Conservation (phyloP, 2,329 filamentous ascomycete species). For the Fusarium sp. region DNA sequence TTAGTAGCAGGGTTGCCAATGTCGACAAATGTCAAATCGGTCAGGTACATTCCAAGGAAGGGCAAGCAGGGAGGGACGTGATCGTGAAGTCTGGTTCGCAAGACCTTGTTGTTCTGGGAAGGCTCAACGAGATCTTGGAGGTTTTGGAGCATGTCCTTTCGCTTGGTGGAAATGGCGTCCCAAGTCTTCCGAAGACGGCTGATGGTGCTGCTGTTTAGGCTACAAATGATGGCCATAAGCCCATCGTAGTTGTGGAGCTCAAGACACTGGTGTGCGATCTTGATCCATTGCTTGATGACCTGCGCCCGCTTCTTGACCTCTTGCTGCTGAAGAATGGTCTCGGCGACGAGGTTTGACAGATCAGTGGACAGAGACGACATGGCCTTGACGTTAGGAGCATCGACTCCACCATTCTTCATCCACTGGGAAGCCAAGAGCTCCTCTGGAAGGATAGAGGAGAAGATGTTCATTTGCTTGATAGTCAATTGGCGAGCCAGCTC, state of each 20-base stretch:
- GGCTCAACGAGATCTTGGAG: slow-evolving; percentile 90
- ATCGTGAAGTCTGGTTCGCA: slow-evolving; percentile 84
- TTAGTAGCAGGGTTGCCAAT: slow-evolving; percentile 91
- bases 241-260: slow-evolving; percentile 96
- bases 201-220: slow-evolving; percentile 91
- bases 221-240: slow-evolving; percentile 96
- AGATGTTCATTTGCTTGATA: slow-evolving; percentile 89
- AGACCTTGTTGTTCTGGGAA: slow-evolving; percentile 88
- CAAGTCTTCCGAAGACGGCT: slow-evolving; percentile 89
- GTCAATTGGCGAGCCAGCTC: slow-evolving; percentile 94
- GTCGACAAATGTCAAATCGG: slow-evolving; percentile 95
- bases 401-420: slow-evolving; percentile 86
- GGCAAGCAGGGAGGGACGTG: slow-evolving; percentile 93
- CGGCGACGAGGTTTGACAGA: slow-evolving; percentile 89
- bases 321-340: slow-evolving; percentile 88
- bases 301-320: slow-evolving; percentile 92
- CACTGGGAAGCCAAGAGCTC: slow-evolving; percentile 93
- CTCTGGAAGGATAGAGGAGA: slow-evolving; percentile 90
- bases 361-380: slow-evolving; percentile 95
- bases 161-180: slow-evolving; percentile 87
- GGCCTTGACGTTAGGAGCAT: slow-evolving; percentile 89
- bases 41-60: slow-evolving; percentile 96
- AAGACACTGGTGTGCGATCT: slow-evolving; percentile 86
- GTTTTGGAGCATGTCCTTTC: slow-evolving; percentile 80
- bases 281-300: slow-evolving; percentile 98